A percentile compares a stretch with the other conserved stretches of the same genome.
These are phyloP conservation scores for Scheffersomyces stambukii DNA, from an alignment of 1,139 yeast species.

Conservation along the genomic window DNA sequence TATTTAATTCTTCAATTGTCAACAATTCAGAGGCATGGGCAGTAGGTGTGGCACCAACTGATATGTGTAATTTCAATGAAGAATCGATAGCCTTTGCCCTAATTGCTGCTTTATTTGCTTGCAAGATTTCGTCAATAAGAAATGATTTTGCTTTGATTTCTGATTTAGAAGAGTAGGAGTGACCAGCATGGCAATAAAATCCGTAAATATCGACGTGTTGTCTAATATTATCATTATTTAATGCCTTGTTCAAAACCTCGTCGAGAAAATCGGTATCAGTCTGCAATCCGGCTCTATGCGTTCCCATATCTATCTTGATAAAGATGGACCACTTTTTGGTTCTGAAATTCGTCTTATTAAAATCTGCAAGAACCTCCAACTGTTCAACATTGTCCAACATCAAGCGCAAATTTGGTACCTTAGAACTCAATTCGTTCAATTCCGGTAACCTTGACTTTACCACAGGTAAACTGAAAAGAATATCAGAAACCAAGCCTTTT, in stretches of 20 bases:
- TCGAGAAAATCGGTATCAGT: slow-evolving; percentile 25
- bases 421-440: slow-evolving; percentile 38
- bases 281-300: slow-evolving; percentile 59
- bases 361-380: slow-evolving; percentile 41
- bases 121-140: slow-evolving; percentile 51
- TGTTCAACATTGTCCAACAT: slow-evolving; percentile 64
- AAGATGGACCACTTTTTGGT: slow-evolving; percentile 50
- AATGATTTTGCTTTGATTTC: slow-evolving; percentile 43
- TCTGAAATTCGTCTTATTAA: slow-evolving; percentile 17
- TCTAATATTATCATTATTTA: slow-evolving; percentile 15
- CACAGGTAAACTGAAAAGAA: slow-evolving; percentile 69
- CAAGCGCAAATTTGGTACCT: slow-evolving; percentile 44
- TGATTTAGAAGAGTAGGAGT: slow-evolving; percentile 55
- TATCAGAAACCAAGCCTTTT: slow-evolving; percentile 55
- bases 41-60: slow-evolving; percentile 83
- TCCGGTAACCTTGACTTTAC: slow-evolving; percentile 51
- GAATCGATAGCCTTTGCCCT: slow-evolving; percentile 28
- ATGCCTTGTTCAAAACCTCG: slow-evolving; percentile 24
- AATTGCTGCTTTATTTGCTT: slow-evolving; percentile 53
- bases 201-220: slow-evolving; percentile 50
- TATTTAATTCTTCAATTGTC: slow-evolving; percentile 16
- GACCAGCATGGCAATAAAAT: slow-evolving; percentile 78
- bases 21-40: slow-evolving; percentile 54
- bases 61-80: slow-evolving; percentile 32
- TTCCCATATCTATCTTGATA: slow-evolving; percentile 58